Base-by-base conservation (phyloP, 306 rosid species). In the Dalbergia cochinchinensis region DNA sequence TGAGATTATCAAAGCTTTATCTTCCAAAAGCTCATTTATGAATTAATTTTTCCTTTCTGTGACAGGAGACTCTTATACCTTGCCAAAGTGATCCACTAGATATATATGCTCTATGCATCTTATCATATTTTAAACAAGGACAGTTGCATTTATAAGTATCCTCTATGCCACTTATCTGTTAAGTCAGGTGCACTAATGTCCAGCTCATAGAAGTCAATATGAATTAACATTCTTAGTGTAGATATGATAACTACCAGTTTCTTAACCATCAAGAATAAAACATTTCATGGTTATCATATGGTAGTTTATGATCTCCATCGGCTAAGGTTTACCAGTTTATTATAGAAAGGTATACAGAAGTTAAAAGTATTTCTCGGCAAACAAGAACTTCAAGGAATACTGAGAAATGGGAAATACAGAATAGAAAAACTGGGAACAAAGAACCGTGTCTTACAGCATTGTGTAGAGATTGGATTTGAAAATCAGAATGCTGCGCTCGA, bases 401-500 rank as follows among this genome's bases (percentile, higher is more conserved):
- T 37, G 41, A 37, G 41, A 37, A 37, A 57, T 4, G 41, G 4
- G 4, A 18, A 80, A 33, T 3, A 55, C 31, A 55, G 22, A 65
- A 78, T 15, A 78, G 22, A 65, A 78, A 18, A 78, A 44, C 12
- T 44, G 44, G 35, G 47, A 74, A 58, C 11, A 76, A 22, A 45
- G 59, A 47, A 64, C 34, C 20, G 69, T 12, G 53, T 83, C 91
- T 88, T 87, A 91, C 98, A 66, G 76, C 31, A 19, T 83, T 80
- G 48, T 84, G 76, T 4, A 92, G 88, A 61, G 92, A 87, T 61
- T 90, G 89, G 26, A 89, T 83, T 64, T 89, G 89, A 71, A 63
- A 71, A 82, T 91, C 88, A 6, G 96, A 88, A 61, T 89, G 79
- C 4, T 71, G 63, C 37, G 97, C 96, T 3, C 73, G 89, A 58